phyloP scores from a whole-genome alignment of 1,139 yeast species.

The Wickerhamomyces sp. region DNA sequence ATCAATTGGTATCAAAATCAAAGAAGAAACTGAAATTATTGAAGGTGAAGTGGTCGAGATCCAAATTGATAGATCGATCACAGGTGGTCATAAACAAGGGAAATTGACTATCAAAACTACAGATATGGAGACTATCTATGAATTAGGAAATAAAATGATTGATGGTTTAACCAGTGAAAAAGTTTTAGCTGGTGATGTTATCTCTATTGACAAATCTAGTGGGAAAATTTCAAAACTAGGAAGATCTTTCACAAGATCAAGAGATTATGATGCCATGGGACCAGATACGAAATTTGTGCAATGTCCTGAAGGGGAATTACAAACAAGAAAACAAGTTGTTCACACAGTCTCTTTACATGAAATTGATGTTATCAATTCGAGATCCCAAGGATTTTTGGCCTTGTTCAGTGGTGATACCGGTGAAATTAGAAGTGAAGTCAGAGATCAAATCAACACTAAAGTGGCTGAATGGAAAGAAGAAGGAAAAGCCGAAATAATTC shows the following conservation, averaged over 20 bases:
- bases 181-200: slow-evolving; percentile 95
- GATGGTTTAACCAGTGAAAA: slow-evolving; percentile 94
- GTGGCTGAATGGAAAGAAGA: slow-evolving; percentile 99
- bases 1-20: slow-evolving; percentile 90
- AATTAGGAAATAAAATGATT: slow-evolving; percentile 95
- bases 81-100: slow-evolving; percentile 98
- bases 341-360: slow-evolving; percentile 97
- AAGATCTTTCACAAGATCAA: slow-evolving; percentile 89
- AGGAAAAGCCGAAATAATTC: slow-evolving; percentile 96
- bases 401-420: slow-evolving; percentile 97
- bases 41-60: slow-evolving; percentile 99
- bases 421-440: slow-evolving; percentile 90
- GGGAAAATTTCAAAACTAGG: slow-evolving; percentile 95
- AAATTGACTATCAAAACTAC: slow-evolving; percentile 96
- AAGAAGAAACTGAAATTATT: slow-evolving; percentile 94
- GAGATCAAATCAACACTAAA: slow-evolving; percentile 95
- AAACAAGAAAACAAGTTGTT: slow-evolving; percentile 89
- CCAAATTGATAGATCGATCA: slow-evolving; percentile 91
- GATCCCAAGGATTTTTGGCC: slow-evolving; percentile 97
- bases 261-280: slow-evolving; percentile 99
- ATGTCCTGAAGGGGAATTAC: slow-evolving; percentile 98
- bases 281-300: slow-evolving; percentile 97
- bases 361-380: slow-evolving; percentile 94
- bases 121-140: slow-evolving; percentile 98
- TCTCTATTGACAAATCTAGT: slow-evolving; percentile 90